Percentiles rank a stretch among this genome's conserved stretches.
Conservation (phyloP, 2,329 filamentous ascomycete species). For the Paramyrothecium roridum region DNA sequence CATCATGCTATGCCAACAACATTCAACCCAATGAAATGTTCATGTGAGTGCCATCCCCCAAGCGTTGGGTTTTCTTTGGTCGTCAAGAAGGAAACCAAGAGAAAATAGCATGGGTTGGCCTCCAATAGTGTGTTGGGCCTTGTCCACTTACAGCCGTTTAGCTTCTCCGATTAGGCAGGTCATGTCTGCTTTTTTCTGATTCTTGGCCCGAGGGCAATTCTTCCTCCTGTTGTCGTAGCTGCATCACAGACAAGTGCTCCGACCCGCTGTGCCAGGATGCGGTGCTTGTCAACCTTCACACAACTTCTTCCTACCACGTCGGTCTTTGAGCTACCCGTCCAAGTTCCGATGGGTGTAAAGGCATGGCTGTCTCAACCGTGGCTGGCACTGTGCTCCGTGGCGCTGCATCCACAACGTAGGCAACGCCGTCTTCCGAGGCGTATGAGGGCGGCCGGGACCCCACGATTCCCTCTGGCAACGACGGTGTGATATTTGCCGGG, state of each 20-base stretch:
- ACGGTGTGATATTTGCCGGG: constrained; percentile 19
- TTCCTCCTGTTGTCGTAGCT: no score
- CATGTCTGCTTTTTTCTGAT: background rate
- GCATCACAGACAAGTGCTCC: no score
- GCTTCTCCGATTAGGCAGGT: background rate
- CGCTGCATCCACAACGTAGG: constrained; percentile 67
- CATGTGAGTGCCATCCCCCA: no score
- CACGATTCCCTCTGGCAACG: constrained; percentile 17
- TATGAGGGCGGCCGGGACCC: constrained; percentile 68
- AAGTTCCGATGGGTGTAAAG: constrained; percentile 46
- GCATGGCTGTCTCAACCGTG: constrained; percentile 36
- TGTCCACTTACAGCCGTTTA: background rate
- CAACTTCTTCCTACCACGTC: constrained; percentile 4
- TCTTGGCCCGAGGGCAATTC: background rate
- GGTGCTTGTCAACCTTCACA: background rate
- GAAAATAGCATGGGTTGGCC: background rate
- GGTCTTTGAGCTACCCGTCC: constrained; percentile 21
- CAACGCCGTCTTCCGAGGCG: constrained; percentile 69
- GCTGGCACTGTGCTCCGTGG: constrained; percentile 54
- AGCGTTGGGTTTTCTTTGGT: no score
- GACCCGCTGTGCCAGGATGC: no score
- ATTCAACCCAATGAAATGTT: no score
- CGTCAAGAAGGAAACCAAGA: background rate
- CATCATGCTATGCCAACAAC: background rate
- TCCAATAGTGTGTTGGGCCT: background rate